Evolutionary conservation across 345 rosid genomes (phyloP).

Genomic region (Aquilaria sinensis): DNA sequence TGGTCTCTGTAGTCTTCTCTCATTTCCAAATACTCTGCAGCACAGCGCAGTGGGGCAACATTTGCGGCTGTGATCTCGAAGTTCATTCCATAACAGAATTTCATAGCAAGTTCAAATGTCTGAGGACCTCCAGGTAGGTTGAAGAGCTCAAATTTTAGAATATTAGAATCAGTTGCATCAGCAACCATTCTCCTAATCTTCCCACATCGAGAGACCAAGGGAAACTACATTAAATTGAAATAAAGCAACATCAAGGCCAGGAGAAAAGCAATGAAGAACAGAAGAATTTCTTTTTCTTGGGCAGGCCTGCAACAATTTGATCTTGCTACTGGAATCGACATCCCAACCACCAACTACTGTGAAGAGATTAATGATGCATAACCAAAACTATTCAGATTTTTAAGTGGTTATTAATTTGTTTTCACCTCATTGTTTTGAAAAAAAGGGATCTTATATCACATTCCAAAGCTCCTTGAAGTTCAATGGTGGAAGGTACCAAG

Average conservation of each 20-base stretch:
- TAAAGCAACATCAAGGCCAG: background rate
- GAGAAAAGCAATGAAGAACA: no score
- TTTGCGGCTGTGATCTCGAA: constrained; percentile 72
- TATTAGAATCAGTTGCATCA: constrained; percentile 42
- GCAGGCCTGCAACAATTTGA: no score
- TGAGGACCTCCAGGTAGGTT: constrained; percentile 69
- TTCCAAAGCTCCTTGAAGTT: background rate
- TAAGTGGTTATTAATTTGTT: no score
- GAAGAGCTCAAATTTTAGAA: constrained; percentile 48
- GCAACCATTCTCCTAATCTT: constrained; percentile 67
- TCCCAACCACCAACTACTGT: no score
- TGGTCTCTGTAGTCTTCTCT: constrained; percentile 68
- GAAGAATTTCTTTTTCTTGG: no score
- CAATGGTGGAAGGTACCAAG: background rate
- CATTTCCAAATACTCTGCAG: constrained; percentile 81
- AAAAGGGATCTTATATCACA: no score
- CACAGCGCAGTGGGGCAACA: constrained; percentile 61
- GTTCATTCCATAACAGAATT: constrained; percentile 85
- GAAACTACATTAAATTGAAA: constrained; percentile 47
- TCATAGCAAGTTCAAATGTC: constrained; percentile 79
- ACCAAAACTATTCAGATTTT: no score
- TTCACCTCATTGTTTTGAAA: no score
- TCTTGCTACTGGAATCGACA: no score
- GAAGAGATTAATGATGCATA: no score
- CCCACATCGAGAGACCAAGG: constrained; percentile 77